These are phyloP conservation scores for Solanum verrucosum DNA, from an alignment of 257 asterid genomes.

Conservation along the genomic window DNA sequence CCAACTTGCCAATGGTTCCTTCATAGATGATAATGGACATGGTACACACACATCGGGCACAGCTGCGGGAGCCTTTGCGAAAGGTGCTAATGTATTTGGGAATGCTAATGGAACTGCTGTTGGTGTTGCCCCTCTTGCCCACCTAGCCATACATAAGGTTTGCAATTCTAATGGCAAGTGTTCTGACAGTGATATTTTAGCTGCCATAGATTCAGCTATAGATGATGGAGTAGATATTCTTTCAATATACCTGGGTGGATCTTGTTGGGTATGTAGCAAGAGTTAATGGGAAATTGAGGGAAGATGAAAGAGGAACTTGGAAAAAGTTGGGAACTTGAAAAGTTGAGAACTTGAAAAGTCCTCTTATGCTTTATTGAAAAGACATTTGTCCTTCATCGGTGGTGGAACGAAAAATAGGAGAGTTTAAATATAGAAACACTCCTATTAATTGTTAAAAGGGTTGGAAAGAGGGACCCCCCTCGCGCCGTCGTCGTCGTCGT, in stretches of 20 bases:
- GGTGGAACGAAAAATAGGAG: too few relatives aligned
- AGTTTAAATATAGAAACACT: too few relatives aligned
- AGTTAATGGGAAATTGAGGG: too few relatives aligned
- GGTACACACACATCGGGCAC: slow-evolving; percentile 46
- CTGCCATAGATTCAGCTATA: slow-evolving; percentile 40
- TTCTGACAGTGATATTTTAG: slow-evolving; percentile 19
- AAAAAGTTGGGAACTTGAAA: too few relatives aligned
- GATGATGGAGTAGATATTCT: slow-evolving; percentile 32
- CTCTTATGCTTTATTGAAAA: too few relatives aligned
- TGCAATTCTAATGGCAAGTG: slow-evolving; percentile 4
- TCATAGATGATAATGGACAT: slow-evolving; percentile 27
- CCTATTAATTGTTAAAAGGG: too few relatives aligned
- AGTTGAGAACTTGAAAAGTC: too few relatives aligned
- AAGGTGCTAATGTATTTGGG: slow-evolving; percentile 35
- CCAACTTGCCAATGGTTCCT: not conserved
- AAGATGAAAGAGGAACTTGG: too few relatives aligned
- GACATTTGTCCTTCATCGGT: too few relatives aligned
- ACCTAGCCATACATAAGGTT: slow-evolving; percentile 39
- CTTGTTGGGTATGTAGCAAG: too few relatives aligned
- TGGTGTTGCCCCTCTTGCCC: slow-evolving; percentile 55
- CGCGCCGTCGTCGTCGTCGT: too few relatives aligned
- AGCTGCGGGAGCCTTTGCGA: slow-evolving; percentile 43
- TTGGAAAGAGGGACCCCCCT: too few relatives aligned
- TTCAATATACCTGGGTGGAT: slow-evolving; percentile 26
- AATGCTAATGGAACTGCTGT: slow-evolving; percentile 40